Evolutionary conservation across 805 yeast genomes (phyloP).

Genomic region (Zygosaccharomyces lentus): DNA sequence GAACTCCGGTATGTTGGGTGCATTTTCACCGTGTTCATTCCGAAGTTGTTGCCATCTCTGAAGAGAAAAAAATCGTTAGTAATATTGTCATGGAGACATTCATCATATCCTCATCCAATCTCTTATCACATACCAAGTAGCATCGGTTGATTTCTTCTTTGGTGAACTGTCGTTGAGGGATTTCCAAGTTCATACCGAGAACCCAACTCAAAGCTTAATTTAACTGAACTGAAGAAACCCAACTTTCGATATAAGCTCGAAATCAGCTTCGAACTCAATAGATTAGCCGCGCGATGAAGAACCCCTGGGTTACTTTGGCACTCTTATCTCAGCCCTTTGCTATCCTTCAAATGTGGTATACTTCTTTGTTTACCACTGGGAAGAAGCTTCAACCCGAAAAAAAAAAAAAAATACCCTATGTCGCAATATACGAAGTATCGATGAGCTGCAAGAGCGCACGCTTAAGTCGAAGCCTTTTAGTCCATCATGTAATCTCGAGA

Average conservation of each 20-base stretch:
- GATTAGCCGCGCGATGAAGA: not conserved
- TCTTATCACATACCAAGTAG: conserved; percentile 22
- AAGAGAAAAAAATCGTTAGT: conserved; percentile 7
- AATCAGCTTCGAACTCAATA: not conserved
- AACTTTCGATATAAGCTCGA: not conserved
- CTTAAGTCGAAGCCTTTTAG: not conserved
- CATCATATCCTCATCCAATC: not conserved
- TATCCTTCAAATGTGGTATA: conserved; percentile 1
- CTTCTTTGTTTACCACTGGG: conserved; percentile 4
- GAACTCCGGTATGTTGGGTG: conserved; percentile 34
- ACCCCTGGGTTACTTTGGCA: not conserved
- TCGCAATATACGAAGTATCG: not conserved
- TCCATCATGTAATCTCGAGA: not conserved
- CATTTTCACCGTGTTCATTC: conserved; percentile 35
- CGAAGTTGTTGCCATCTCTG: conserved; percentile 37
- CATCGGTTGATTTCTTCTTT: conserved; percentile 38
- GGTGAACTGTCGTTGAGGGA: conserved; percentile 32
- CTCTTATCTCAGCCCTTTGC: conserved; percentile 1
- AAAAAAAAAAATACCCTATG: not conserved
- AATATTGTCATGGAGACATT: not conserved
- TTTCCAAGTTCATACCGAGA: conserved; percentile 23
- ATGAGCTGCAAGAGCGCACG: not conserved
- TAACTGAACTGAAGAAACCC: not conserved
- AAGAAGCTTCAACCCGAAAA: not conserved
- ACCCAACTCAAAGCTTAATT: not conserved